Base-by-base conservation (phyloP, 192 early-diverging fungal genomes). In the Jimgerdemannia lactiflua region DNA sequence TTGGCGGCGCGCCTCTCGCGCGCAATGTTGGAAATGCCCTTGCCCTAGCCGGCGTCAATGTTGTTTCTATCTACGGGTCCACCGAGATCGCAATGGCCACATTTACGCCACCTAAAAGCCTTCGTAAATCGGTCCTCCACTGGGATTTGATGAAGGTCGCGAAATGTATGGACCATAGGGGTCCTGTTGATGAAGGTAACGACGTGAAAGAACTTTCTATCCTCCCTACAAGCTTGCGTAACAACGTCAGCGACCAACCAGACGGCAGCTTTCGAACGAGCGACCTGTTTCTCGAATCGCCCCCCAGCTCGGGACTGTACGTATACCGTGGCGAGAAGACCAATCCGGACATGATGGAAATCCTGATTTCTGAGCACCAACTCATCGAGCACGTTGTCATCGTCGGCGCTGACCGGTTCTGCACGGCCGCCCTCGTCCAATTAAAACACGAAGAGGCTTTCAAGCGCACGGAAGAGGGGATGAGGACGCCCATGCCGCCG, bases 251-350 rank as follows among this genome's bases (percentile, higher is more conserved):
- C 49, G 2, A 6, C 49, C 8, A 59, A 59, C 49, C 49, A 14
- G 49, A 59, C 14, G 49, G 49, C 49, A 10, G 8, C 8, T 59
- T 59, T 59, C 49, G 49, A 10, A 59, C 49, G 8, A 2, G 49
- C 49, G 49, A 59, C 14, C 49, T 59, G 6, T 59, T 59, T 14
- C 14, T 14, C 49, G 49, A 59, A 14, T 59, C 49, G 49, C 49
- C 49, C 49, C 49, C 49, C 8, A 14, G 49, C 8, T 59, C 49
- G 6, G 49, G 49, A 59, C 2, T 59, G 49, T 59, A 59, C 49
- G 14, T 14, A 59, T 59, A 59, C 14, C 49, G 63, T 67, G 80
- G 80, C n/a, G 80, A 81, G 70, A 81, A 81, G 42, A 81, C 80
- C 4, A 78, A 75, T 19, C 80, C 80, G n/a, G 11, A 78, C 29